Evolutionary conservation across 257 asterid species (phyloP).

Genomic region (Solanum ossicruentum): DNA sequence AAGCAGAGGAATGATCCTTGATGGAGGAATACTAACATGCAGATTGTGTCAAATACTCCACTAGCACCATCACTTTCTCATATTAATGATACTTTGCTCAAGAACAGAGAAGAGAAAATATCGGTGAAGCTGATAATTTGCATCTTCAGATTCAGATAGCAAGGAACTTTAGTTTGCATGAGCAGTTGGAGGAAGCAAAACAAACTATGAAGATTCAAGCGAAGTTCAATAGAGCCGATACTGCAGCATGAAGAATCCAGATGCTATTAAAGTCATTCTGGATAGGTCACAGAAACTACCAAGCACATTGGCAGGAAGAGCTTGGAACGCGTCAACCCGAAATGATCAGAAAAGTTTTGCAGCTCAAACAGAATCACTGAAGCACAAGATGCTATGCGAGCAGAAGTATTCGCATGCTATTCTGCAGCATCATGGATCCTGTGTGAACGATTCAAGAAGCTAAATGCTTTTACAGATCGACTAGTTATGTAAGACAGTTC

Average conservation of each 20-base stretch:
- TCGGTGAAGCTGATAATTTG: not conserved
- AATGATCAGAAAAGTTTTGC: not conserved
- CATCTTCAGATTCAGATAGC: not conserved
- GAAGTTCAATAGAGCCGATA: not conserved
- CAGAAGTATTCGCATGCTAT: not conserved
- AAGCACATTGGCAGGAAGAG: not conserved
- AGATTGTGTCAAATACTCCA: not conserved
- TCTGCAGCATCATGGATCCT: not conserved
- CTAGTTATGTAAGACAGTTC: not conserved
- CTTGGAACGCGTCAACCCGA: not conserved
- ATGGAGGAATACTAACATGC: not conserved
- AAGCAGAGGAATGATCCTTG: not conserved
- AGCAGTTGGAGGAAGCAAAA: not conserved
- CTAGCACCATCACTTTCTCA: not conserved
- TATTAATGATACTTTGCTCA: not conserved
- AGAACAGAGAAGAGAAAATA: not conserved
- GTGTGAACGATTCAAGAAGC: not conserved
- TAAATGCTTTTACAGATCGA: not conserved
- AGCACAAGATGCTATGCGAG: not conserved
- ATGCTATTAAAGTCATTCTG: not conserved
- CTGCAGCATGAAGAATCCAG: not conserved
- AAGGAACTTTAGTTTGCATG: not conserved
- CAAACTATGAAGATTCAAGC: not conserved
- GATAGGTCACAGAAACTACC: not conserved
- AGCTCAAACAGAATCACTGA: not conserved